Conservation (phyloP, 1,284 basidiomycete genomes). For the Trichosporon ovoides region DNA sequence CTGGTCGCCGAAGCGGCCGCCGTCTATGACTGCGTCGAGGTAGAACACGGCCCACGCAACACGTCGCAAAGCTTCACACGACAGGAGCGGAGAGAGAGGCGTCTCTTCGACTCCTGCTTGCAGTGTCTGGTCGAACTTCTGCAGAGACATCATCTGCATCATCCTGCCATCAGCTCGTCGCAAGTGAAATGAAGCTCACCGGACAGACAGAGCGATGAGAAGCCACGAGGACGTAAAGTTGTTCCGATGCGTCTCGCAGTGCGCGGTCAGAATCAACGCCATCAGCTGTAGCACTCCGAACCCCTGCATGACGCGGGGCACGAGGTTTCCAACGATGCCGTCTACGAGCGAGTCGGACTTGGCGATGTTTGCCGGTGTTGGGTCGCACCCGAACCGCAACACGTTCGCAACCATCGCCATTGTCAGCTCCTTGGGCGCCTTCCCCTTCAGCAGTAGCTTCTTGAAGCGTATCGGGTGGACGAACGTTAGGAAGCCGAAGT, state of each 20-base stretch:
- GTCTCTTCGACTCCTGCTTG: not conserved
- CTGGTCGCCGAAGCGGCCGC: slow-evolving; percentile 19
- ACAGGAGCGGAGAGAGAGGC: slow-evolving; percentile 14
- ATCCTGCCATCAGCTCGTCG: slow-evolving; percentile 10
- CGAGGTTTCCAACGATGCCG: not conserved
- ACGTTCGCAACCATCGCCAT: slow-evolving; percentile 18
- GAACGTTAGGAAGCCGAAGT: slow-evolving; percentile 21
- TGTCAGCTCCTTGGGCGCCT: slow-evolving; percentile 16
- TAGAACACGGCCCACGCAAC: slow-evolving; percentile 26
- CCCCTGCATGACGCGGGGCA: slow-evolving; percentile 9
- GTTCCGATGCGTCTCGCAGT: slow-evolving; percentile 11
- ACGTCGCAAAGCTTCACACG: slow-evolving; percentile 19
- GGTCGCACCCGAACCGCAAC: slow-evolving; percentile 10
- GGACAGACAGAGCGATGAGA: slow-evolving; percentile 11
- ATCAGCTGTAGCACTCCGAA: slow-evolving; percentile 20
- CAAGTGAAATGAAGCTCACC: not conserved
- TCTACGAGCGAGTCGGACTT: slow-evolving; percentile 13
- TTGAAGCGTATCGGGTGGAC: slow-evolving; percentile 20
- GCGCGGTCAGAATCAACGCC: slow-evolving; percentile 12
- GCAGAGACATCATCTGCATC: slow-evolving; percentile 25
- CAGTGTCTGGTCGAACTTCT: slow-evolving; percentile 18
- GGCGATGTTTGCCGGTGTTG: slow-evolving; percentile 1
- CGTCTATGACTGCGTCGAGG: slow-evolving; percentile 23
- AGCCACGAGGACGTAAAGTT: slow-evolving; percentile 19
- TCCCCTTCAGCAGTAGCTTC: slow-evolving; percentile 10